Evolutionary conservation across 345 rosid genomes (phyloP), one percentile per base, ranked within the genome.

Genomic region (Salix exigua): DNA sequence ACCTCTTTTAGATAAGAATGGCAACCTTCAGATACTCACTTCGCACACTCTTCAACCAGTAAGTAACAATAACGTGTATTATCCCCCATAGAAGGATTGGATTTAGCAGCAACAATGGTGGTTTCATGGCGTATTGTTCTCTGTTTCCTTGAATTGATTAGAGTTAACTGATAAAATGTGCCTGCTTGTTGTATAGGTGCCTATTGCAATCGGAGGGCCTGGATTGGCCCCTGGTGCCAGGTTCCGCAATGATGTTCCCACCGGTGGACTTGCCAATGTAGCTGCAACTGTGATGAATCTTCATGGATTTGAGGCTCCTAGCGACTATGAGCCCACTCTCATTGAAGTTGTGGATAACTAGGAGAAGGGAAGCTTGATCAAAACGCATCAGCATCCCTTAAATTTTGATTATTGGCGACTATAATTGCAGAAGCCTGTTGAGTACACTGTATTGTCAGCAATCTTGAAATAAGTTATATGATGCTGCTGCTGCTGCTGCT

Each of bases 261-360:
- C 30, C 12, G 92, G 88, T 0, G 97, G 98, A 70, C 97, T 96
- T 18, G 99, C 97, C 2, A 96, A 96, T 76, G 97, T 96, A 28
- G 98, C 97, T 69, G 99, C 99, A n/a, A 93, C 98, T 0, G 90
- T 96, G 78, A 91, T 93, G 80, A 96, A 93, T 85, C 95, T 96
- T 61, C 99, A 96, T 73, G 97, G 98, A 55, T 90, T 85, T 40
- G 89, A 83, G 81, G 96, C 98, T 76, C 98, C 99, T 2, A 37
- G 73, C 31, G 97, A 96, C 73, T 96, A 93, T 28, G 97, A 96
- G 87, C 83, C 91, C 25, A 91, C 92, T 46, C 95, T 93, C 6
- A 87, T 96, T 70, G 97, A 96, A 87, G 94, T 88, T 69, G 84
- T 80, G 5, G 96, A 88, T 75, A 75, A 83, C 66, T 86, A 81